These are phyloP conservation scores for Cladosporium sp. DNA, from an alignment of 2,329 filamentous ascomycete genomes.

Conservation along the genomic window DNA sequence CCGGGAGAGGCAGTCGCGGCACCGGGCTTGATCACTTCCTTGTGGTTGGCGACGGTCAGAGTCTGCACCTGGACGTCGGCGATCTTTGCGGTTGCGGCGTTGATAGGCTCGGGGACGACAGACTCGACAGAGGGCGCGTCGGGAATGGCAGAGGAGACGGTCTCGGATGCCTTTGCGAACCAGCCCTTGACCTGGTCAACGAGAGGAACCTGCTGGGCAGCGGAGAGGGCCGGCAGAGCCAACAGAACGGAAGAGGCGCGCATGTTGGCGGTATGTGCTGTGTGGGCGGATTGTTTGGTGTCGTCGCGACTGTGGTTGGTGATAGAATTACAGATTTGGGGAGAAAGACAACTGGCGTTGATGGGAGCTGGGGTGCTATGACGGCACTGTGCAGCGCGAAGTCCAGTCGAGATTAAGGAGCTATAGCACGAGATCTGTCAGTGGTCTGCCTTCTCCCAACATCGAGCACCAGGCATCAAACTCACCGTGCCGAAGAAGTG, in stretches of 20 bases:
- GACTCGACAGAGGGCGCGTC: slow-evolving; percentile 21
- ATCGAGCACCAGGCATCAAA: not conserved
- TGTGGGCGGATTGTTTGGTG: not conserved
- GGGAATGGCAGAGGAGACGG: slow-evolving; percentile 53
- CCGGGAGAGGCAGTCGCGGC: slow-evolving; percentile 52
- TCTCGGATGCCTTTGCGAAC: slow-evolving; percentile 52
- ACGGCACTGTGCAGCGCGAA: not conserved
- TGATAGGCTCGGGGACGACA: slow-evolving; percentile 45
- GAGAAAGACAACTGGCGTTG: slow-evolving; percentile 11
- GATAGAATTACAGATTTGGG: not conserved
- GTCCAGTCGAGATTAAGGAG: slow-evolving; percentile 9
- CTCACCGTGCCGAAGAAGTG: slow-evolving; percentile 8
- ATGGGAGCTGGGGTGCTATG: not conserved
- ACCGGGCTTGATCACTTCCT: slow-evolving; percentile 61
- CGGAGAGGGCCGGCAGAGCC: slow-evolving; percentile 47
- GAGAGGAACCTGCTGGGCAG: slow-evolving; percentile 57
- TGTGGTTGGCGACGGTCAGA: slow-evolving; percentile 68
- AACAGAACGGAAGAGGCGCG: slow-evolving; percentile 51
- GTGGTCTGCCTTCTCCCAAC: not conserved
- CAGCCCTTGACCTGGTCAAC: slow-evolving; percentile 57
- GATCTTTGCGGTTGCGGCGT: slow-evolving; percentile 47
- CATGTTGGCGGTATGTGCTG: slow-evolving; percentile 36
- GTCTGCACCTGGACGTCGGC: slow-evolving; percentile 51
- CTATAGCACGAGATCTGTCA: not conserved
- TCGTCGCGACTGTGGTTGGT: not conserved